Percentiles rank a stretch among this genome's conserved stretches.
Evolutionary conservation across 2,329 filamentous ascomycete genomes (phyloP).

Genomic region (Tolypocladium nubicola): DNA sequence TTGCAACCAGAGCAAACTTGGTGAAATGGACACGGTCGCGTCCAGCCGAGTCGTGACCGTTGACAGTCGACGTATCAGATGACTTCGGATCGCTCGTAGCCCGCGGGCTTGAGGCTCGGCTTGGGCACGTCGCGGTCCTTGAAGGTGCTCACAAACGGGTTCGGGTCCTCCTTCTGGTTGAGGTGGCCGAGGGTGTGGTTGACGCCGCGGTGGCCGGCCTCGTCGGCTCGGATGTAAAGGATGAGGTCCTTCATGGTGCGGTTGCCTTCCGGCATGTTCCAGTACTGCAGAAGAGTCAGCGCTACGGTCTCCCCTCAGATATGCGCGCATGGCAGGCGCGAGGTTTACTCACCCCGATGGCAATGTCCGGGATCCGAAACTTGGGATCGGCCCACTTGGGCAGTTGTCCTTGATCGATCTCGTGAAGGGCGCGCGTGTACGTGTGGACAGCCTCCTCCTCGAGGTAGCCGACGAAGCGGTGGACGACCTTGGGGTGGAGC

Average conservation of each 20-base stretch:
- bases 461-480: conserved; percentile 92
- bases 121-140: conserved; percentile 60
- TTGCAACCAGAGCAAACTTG: background rate
- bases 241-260: conserved; percentile 79
- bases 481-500: conserved; percentile 73
- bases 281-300: conserved; percentile 45
- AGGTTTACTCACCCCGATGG: conserved; percentile 41
- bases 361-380: conserved; percentile 77
- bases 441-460: conserved; percentile 97
- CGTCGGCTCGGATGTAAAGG: conserved; percentile 80
- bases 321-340: background rate
- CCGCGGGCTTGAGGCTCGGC: conserved; percentile 51
- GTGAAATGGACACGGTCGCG: no score
- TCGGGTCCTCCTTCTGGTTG: conserved; percentile 75
- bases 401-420: conserved; percentile 75
- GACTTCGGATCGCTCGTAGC: conserved; percentile 78
- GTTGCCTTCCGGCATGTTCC: conserved; percentile 81
- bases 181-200: conserved; percentile 93
- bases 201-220: conserved; percentile 84
- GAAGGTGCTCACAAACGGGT: conserved; percentile 81
- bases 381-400: conserved; percentile 65
- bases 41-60: background rate
- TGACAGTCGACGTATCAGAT: conserved; percentile 31
- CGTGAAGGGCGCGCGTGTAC: conserved; percentile 79
- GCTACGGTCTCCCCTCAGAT: background rate